A percentile compares a stretch with the other conserved stretches of the same genome.
These are phyloP conservation scores for Leccinum obscurum DNA, from an alignment of 768 basidiomycete genomes.

Conservation along the genomic window DNA sequence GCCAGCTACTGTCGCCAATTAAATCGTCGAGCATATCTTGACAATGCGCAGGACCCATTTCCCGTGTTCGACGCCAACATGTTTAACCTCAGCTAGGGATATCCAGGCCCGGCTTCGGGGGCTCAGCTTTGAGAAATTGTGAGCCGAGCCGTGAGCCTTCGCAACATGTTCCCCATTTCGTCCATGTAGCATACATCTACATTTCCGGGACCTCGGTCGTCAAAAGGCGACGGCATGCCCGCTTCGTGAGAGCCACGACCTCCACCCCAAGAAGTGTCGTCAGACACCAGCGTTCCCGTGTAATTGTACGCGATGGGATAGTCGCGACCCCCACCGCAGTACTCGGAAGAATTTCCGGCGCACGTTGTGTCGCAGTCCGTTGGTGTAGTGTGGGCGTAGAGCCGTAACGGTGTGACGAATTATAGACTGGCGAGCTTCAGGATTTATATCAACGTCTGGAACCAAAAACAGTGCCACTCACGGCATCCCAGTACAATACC, in stretches of 20 bases:
- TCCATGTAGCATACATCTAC: no score
- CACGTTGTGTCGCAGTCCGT: slow-evolving; percentile 50
- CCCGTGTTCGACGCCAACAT: no score
- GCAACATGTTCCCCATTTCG: no score
- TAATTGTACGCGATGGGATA: slow-evolving; percentile 28
- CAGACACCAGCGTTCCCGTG: not conserved
- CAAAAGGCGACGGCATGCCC: no score
- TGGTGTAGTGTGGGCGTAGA: slow-evolving; percentile 36
- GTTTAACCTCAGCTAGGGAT: no score
- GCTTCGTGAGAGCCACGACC: not conserved
- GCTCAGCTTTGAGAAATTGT: no score
- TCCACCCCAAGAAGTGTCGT: not conserved
- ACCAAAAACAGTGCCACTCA: slow-evolving; percentile 26
- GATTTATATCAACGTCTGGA: slow-evolving; percentile 40
- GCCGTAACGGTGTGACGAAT: slow-evolving; percentile 13
- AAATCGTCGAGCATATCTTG: no score
- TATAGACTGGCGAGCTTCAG: slow-evolving; percentile 37
- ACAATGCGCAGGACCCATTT: no score
- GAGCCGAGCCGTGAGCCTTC: no score
- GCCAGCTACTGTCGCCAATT: no score
- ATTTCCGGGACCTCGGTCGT: no score
- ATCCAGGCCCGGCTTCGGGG: no score
- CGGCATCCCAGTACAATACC: slow-evolving; percentile 50
- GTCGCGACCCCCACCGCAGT: slow-evolving; percentile 68
- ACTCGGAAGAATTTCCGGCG: slow-evolving; percentile 41